A percentile compares a stretch with the other conserved stretches of the same genome.
phyloP scores from a whole-genome alignment of 2,329 filamentous ascomycete species.

The Aureobasidium sp. region DNA sequence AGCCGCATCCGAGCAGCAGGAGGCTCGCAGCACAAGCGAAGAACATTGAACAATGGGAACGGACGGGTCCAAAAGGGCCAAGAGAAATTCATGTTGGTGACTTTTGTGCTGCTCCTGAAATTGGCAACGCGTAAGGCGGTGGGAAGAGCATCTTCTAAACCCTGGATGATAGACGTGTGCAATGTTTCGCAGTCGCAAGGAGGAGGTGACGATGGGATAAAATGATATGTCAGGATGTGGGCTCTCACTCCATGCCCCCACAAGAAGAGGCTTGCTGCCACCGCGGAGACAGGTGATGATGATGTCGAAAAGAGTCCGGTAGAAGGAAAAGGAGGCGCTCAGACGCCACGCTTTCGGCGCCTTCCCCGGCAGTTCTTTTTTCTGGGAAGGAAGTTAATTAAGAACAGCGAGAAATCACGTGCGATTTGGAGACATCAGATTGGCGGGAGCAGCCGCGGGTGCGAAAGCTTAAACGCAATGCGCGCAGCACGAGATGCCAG shows the following conservation, averaged over 20 bases:
- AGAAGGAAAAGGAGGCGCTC: not conserved
- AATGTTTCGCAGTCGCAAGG: not conserved
- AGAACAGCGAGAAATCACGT: not conserved
- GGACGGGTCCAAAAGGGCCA: not conserved
- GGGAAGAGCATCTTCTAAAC: not conserved
- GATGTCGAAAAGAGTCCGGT: not conserved
- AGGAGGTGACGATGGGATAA: not conserved
- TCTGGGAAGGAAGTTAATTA: not conserved
- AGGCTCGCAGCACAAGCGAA: not conserved
- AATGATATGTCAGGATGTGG: not conserved
- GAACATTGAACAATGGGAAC: not conserved
- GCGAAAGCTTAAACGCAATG: not conserved
- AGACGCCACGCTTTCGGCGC: not conserved
- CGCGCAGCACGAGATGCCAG: not conserved
- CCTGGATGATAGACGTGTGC: not conserved
- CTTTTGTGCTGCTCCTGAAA: not conserved
- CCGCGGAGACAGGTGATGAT: constrained; percentile 1
- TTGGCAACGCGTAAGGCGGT: constrained; percentile 1
- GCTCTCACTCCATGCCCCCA: not conserved
- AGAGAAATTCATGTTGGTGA: not conserved
- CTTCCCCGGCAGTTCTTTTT: not conserved
- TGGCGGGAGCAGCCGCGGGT: not conserved
- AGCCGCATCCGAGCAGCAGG: not conserved
- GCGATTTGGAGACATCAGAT: not conserved
- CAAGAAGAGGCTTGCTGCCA: not conserved